Evolutionary conservation across 768 basidiomycete genomes (phyloP), one percentile per base, ranked within the genome.

Genomic region (Xerocomus potaroensis): DNA sequence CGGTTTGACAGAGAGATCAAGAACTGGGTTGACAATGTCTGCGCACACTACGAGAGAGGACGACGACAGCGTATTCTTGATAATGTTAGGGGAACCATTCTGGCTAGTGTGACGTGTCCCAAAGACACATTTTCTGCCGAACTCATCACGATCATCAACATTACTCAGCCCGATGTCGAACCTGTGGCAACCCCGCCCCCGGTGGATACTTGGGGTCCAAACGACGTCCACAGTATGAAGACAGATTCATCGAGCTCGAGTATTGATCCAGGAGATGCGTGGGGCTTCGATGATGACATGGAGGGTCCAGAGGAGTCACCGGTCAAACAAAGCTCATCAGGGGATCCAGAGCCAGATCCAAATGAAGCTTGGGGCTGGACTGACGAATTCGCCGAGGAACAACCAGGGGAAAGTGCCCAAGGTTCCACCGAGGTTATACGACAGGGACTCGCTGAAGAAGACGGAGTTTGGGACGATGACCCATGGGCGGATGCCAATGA

Each of bases 301-400:
- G 61, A 60, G 19, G 57, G 56, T 45, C 40, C 54, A 31, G 64
- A 63, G 12, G 53, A 54, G 37, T 10, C 37, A 5, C 47, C 50
- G 18, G 39, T 49, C 36, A 41, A 63, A 41, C 45, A 50, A 5
- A 59, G 51, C 29, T 48, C 54, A 5, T 50, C 19, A 29, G 47
- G 43, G 43, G 56, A 59, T 22, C 41, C 58, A 5, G 73, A 73
- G 21, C 63, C 70, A 12, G 55, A 79, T 52, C 64, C 78, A 8
- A 69, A 64, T 14, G 81, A 84, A 54, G 80, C 85, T 1, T 91
- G 89, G 88, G 89, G 83, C 3, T 88, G 81, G 81, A 81, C 87
- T 31, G 79, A 80, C 24, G 71, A 64, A 38, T 3, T 26, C 19
- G 33, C 48, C n/a, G 51, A 65, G n/a, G 66, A 56, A 35, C 64